phyloP scores from a whole-genome alignment of 148 eudicot genomes.

The Bassia scoparia region DNA sequence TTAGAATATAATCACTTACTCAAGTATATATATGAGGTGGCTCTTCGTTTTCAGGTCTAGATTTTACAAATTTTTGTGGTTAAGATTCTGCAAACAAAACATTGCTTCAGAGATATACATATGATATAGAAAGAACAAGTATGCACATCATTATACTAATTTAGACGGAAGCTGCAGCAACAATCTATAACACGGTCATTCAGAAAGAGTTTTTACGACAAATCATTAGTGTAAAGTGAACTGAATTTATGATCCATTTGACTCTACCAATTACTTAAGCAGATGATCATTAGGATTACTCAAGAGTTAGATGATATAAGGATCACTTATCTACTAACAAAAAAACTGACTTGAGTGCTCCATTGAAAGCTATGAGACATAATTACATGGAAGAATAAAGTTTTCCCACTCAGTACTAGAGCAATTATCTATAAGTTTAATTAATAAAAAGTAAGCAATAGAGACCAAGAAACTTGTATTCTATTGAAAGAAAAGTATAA shows the following conservation, averaged over 20 bases:
- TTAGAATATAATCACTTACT: slow-evolving; percentile 47
- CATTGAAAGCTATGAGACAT: too few relatives aligned
- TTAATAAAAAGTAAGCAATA: too few relatives aligned
- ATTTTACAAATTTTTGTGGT: slow-evolving; percentile 98
- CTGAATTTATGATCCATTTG: background rate
- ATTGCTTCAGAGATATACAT: background rate
- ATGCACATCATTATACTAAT: background rate
- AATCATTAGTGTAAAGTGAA: background rate
- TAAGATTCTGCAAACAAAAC: slow-evolving; percentile 65
- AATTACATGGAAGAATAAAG: too few relatives aligned
- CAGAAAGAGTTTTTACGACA: background rate
- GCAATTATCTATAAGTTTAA: too few relatives aligned
- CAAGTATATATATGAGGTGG: slow-evolving; percentile 97
- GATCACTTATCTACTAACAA: background rate
- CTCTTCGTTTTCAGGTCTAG: slow-evolving; percentile 86
- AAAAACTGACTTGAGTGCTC: background rate
- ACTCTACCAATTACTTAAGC: background rate
- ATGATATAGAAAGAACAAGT: slow-evolving; percentile 8
- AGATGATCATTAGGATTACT: background rate
- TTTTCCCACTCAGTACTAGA: too few relatives aligned
- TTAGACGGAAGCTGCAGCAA: slow-evolving; percentile 5
- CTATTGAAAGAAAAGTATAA: too few relatives aligned
- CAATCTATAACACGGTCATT: background rate
- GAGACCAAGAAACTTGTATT: too few relatives aligned
- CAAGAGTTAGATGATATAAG: background rate